Evolutionary conservation across 176 grass and related monocot species (phyloP).

Genomic region (Hyparrhenia diplandra): DNA sequence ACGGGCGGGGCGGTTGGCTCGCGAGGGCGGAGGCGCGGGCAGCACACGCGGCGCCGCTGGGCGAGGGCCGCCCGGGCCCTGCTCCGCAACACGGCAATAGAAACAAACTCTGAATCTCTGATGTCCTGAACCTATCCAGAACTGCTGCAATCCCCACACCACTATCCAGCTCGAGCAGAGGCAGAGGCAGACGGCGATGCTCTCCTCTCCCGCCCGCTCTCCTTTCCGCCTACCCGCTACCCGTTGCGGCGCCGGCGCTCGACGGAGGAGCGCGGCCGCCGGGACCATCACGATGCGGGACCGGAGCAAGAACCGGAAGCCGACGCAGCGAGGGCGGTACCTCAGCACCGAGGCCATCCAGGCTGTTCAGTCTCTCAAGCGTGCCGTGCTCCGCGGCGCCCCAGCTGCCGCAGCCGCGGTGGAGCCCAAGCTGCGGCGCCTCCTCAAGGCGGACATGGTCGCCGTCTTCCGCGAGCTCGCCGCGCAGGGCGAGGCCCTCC

Average conservation of each 20-base stretch:
- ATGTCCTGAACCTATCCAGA: background rate
- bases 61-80: too few relatives aligned
- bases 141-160: background rate
- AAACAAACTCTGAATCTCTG: background rate
- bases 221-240: background rate
- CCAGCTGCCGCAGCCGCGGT: constrained; percentile 17
- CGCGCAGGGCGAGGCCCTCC: constrained; percentile 60
- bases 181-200: constrained; percentile 3
- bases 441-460: constrained; percentile 80
- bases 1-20: too few relatives aligned
- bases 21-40: too few relatives aligned
- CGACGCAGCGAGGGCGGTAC: constrained; percentile 83
- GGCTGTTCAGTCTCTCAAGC: constrained; percentile 77
- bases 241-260: background rate
- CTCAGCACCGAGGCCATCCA: constrained; percentile 89
- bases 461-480: constrained; percentile 79
- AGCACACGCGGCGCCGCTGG: background rate
- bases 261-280: constrained; percentile 15
- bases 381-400: constrained; percentile 16
- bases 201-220: background rate
- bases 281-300: constrained; percentile 66
- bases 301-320: constrained; percentile 86
- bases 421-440: constrained; percentile 66
- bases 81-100: background rate
- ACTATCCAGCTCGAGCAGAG: background rate